Base-by-base conservation (phyloP, 495 filamentous ascomycete genomes). In the Astrocystis sublimbata region DNA sequence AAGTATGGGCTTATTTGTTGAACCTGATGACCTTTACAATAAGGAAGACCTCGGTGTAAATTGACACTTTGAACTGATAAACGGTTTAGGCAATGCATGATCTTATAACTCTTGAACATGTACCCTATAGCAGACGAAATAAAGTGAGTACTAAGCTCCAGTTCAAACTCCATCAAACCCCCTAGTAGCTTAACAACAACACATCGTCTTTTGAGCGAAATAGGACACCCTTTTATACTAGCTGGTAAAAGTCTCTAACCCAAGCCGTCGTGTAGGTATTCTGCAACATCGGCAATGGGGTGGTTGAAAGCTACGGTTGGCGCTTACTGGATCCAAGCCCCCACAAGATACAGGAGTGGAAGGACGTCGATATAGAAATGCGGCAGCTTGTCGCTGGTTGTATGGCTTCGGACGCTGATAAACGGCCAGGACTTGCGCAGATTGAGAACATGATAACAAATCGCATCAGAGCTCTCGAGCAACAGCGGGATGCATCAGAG, bases 331-430 rank as follows among this genome's bases (percentile, higher is more conserved):
- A 23, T 3, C 2, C 8, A 9, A 1, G 0, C 1, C 4, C 13
- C 3, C 13, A 24, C 19, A 4, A 2, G 0, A 31, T 61, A 15
- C 0, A 41, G 1, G 41, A 61, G 6, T 54, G 28, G 46, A 12
- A 0, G 6, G 31, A 46, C 19, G 40, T 54, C 58, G 6, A 62
- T 45, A 0, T 61, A 45, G 6, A 64, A 33, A 17, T 71, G 55
- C 7, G 69, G 50, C n/a, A 69, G 38, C 40, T 54, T 5, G 19
- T 54, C 5, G 59, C 31, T 1, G 12, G 17, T 3, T 61, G 59
- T 6, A 45, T 61, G 59, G 49, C 59, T 10, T 2, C 26, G 0
- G 1, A 35, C 0, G 2, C 6, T 2, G 1, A 0, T 1, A 5
- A 38, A 2, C 47, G 59, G n/a, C 38, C 59, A 4, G 1, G 0